Evolutionary conservation across 805 yeast genomes (phyloP).

Genomic region (Starmerella stellata): DNA sequence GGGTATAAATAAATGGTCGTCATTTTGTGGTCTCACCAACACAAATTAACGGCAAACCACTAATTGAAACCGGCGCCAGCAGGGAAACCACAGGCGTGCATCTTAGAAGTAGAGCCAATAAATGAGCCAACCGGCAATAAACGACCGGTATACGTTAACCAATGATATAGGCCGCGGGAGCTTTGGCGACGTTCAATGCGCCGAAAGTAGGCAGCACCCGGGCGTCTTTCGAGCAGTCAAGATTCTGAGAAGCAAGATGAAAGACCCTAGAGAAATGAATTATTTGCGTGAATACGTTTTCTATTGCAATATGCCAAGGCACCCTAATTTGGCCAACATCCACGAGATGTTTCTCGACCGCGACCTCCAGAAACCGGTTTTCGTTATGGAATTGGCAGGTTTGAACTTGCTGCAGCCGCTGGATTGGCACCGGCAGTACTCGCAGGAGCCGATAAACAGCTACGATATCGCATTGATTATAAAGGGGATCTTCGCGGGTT

Average conservation of each 20-base stretch:
- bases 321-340: constrained; percentile 52
- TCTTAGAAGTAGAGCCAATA: no score
- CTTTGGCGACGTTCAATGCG: constrained; percentile 21
- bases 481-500: constrained; percentile 38
- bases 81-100: no score
- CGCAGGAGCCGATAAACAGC: neutral
- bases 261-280: constrained; percentile 33
- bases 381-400: constrained; percentile 78
- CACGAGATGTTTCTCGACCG: constrained; percentile 66
- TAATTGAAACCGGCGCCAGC: no score
- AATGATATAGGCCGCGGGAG: constrained; percentile 15
- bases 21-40: no score
- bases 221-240: constrained; percentile 52
- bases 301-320: constrained; percentile 40
- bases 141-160: neutral
- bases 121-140: neutral
- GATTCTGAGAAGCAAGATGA: constrained; percentile 44
- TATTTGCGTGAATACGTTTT: constrained; percentile 25
- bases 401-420: constrained; percentile 66
- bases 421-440: neutral
- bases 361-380: constrained; percentile 40
- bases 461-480: constrained; percentile 1
- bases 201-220: constrained; percentile 4
- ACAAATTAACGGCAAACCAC: no score
- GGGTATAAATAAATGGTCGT: neutral